phyloP scores from a whole-genome alignment of 768 basidiomycete species.

The Pluteus cervinus region DNA sequence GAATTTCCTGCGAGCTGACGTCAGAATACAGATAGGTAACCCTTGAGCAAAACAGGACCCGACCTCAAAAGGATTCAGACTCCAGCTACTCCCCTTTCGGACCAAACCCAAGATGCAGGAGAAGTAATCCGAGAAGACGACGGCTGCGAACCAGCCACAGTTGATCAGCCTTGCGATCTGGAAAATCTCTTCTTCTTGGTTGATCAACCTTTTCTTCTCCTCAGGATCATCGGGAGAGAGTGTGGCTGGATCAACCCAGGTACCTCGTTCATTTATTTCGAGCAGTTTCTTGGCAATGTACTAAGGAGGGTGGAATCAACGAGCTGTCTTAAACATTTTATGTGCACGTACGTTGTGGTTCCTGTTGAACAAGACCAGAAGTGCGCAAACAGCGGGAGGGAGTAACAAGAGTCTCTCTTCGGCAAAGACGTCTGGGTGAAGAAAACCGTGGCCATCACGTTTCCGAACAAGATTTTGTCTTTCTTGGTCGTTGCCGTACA shows the following conservation, averaged over 20 bases:
- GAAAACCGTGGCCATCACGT: constrained; percentile 57
- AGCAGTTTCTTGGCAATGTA: constrained; percentile 74
- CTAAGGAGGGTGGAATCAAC: constrained; percentile 26
- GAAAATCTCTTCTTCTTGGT: constrained; percentile 78
- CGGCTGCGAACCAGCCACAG: constrained; percentile 67
- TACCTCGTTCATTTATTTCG: constrained; percentile 76
- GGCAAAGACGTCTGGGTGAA: constrained; percentile 69
- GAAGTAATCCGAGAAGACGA: constrained; percentile 83
- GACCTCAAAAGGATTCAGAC: constrained; percentile 67
- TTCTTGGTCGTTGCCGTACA: constrained; percentile 71
- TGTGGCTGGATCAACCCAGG: constrained; percentile 48
- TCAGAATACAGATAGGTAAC: background rate
- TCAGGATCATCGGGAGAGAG: constrained; percentile 31
- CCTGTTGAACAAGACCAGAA: constrained; percentile 86
- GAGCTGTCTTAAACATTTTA: background rate
- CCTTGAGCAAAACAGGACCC: constrained; percentile 13
- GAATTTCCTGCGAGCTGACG: constrained; percentile 52
- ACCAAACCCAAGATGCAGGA: constrained; percentile 75
- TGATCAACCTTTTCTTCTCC: constrained; percentile 28
- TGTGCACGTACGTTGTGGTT: constrained; percentile 75
- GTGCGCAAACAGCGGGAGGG: constrained; percentile 67
- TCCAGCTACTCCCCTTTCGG: constrained; percentile 72
- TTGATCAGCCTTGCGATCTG: constrained; percentile 76
- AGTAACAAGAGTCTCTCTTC: constrained; percentile 75
- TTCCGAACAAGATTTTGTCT: constrained; percentile 52